Percentiles rank a stretch among this genome's conserved stretches.
phyloP scores from a whole-genome alignment of 2,329 filamentous ascomycete species.

The Alternaria brassicae region DNA sequence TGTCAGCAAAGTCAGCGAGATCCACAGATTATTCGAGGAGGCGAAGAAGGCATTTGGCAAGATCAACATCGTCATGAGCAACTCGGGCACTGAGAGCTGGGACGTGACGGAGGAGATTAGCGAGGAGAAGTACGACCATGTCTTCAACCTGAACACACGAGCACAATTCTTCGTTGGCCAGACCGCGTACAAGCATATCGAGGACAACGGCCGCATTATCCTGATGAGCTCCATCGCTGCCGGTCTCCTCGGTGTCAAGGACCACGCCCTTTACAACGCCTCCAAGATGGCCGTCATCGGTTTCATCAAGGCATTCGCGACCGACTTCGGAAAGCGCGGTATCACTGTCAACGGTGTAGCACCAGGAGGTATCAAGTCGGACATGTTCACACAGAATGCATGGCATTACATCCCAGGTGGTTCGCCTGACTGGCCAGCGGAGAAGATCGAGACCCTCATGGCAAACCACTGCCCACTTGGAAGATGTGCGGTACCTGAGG shows the following conservation, averaged over 20 bases:
- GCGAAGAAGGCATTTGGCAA: conserved; percentile 55
- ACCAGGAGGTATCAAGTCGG: conserved; percentile 75
- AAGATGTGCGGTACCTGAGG: conserved; percentile 57
- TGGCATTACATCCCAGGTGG: conserved; percentile 59
- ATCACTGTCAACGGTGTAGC: conserved; percentile 78
- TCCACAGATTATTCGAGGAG: conserved; percentile 62
- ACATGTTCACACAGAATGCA: conserved; percentile 77
- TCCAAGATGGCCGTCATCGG: conserved; percentile 77
- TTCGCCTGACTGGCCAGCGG: conserved; percentile 57
- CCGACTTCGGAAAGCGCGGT: conserved; percentile 71
- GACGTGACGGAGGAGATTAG: conserved; percentile 72
- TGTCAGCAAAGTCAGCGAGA: conserved; percentile 62
- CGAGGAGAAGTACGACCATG: conserved; percentile 74
- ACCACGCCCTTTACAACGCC: conserved; percentile 75
- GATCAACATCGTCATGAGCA: conserved; percentile 59
- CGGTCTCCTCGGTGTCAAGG: conserved; percentile 70
- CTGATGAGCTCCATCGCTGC: conserved; percentile 76
- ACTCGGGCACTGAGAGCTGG: conserved; percentile 69
- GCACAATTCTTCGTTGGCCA: conserved; percentile 81
- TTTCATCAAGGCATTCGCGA: conserved; percentile 74
- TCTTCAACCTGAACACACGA: conserved; percentile 72
- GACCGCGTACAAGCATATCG: conserved; percentile 74
- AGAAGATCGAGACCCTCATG: conserved; percentile 60
- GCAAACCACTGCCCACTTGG: conserved; percentile 59
- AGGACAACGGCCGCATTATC: conserved; percentile 74